Base-by-base conservation (phyloP, 768 basidiomycete genomes). In the Hypsizygus marmoreus region DNA sequence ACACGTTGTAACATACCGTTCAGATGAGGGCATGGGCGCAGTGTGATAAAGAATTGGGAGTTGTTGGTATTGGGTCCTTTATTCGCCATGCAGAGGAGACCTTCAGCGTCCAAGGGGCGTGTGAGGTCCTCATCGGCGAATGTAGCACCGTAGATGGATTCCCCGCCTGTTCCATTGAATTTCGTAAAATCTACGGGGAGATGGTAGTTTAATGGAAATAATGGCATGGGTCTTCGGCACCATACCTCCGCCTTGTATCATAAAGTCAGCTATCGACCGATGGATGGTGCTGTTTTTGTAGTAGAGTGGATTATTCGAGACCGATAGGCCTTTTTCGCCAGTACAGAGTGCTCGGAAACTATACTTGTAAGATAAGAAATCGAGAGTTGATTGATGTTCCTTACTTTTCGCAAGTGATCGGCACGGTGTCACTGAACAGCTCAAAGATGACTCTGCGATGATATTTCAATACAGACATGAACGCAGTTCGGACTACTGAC, bases 1-100 rank as follows among this genome's bases (percentile, higher is more conserved):
- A n/a, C n/a, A n/a, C n/a, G n/a, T n/a, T n/a, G n/a, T n/a, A n/a
- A 36, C 68, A 67, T 66, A 72, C 91, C 91, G 59, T 87, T 77
- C 34, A 91, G 64, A 61, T 91, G 88, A 3, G 84, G 80, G 49
- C 87, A 82, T 12, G 79, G 75, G n/a, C 78, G 74, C 9, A 95
- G 74, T 16, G 92, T 91, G 50, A 94, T 73, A 61, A 95, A 94
- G 61, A 87, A 95, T 53, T 95, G 92, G 1, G 86, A 88, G 28
- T 85, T 83, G 53, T 94, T 95, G 26, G 92, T 94, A 65, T 88
- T 72, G 0, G 86, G 82, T 2, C 88, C 88, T 52, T 79, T 79
- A 63, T 95, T 95, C 8, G 92, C 92, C 93, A 95, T 95, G 57
- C 89, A 91, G 9, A 95, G 70, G 20, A 95, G 68, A 68, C 84